A percentile compares a stretch with the other conserved stretches of the same genome.
Conservation (phyloP, 2,329 filamentous ascomycete species). For the Arthrobotrys sinensis region DNA sequence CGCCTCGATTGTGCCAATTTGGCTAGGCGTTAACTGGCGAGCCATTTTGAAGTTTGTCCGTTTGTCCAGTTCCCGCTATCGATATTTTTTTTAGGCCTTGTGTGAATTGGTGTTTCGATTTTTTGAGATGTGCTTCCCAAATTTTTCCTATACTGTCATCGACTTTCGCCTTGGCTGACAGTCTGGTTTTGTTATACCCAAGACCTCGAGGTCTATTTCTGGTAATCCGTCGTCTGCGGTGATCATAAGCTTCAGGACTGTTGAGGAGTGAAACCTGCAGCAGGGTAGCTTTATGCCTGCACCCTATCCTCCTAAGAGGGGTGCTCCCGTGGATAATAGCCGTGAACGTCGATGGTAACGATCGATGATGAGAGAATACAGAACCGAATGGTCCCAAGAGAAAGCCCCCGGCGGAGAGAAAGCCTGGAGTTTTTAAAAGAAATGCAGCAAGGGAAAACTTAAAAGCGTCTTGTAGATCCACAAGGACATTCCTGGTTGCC, state of each 20-base stretch:
- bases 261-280: conserved; percentile 31
- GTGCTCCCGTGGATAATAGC: conserved; percentile 19
- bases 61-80: conserved; percentile 12
- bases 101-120: conserved; percentile 3
- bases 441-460: conserved; percentile 49
- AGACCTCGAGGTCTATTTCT: conserved; percentile 17
- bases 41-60: conserved; percentile 46
- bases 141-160: conserved; percentile 12
- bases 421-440: conserved; percentile 45
- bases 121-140: neutral
- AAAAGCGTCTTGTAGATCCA: conserved; percentile 56
- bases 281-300: conserved; percentile 22
- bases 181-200: conserved; percentile 20
- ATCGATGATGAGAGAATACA: conserved; percentile 21
- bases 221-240: conserved; percentile 1
- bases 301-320: conserved; percentile 39
- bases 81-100: conserved; percentile 1
- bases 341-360: conserved; percentile 20
- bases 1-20: conserved; percentile 41
- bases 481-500: conserved; percentile 46
- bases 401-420: conserved; percentile 52
- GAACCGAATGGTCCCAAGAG: conserved; percentile 14
- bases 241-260: neutral
- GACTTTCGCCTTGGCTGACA: conserved; percentile 14
- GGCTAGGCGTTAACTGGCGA: conserved; percentile 29